phyloP scores from a whole-genome alignment of 2,329 filamentous ascomycete genomes.

The Hypoxylon sp. region DNA sequence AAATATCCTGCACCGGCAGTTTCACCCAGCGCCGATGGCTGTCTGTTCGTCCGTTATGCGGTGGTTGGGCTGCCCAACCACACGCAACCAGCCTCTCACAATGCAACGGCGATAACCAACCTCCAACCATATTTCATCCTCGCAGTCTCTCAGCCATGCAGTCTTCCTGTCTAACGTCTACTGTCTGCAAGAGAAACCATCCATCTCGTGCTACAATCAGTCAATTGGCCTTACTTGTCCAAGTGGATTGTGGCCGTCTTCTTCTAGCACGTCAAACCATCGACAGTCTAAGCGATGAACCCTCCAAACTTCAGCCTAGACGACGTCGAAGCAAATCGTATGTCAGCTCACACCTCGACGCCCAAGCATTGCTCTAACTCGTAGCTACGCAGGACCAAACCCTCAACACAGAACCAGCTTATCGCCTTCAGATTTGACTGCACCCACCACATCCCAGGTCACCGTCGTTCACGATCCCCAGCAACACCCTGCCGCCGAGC shows the following conservation, averaged over 20 bases:
- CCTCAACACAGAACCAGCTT: conserved; percentile 29
- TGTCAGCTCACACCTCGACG: conserved; percentile 22
- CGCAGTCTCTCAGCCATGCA: conserved; percentile 22
- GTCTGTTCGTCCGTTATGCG: conserved; percentile 8
- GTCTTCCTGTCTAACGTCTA: conserved; percentile 20
- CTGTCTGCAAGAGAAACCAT: conserved; percentile 23
- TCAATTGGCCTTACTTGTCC: conserved; percentile 30
- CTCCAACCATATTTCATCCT: conserved; percentile 35
- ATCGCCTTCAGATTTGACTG: conserved; percentile 24
- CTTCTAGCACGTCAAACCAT: conserved; percentile 13
- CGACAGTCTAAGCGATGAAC: conserved; percentile 34
- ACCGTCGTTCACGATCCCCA: conserved; percentile 40
- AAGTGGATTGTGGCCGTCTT: conserved; percentile 25
- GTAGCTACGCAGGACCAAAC: conserved; percentile 29
- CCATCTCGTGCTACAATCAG: conserved; percentile 23
- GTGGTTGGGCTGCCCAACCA: conserved; percentile 35
- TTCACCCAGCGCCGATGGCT: conserved; percentile 11
- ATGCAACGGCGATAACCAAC: conserved; percentile 21
- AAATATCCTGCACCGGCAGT: conserved; percentile 2
- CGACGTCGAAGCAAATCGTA: conserved; percentile 38
- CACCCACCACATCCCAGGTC: conserved; percentile 38
- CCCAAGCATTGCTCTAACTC: conserved; percentile 12
- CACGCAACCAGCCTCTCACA: conserved; percentile 35
- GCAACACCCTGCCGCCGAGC: conserved; percentile 32
- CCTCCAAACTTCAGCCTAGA: conserved; percentile 33